Evolutionary conservation across 768 basidiomycete species (phyloP).

Genomic region (Lactarius sanguifluus): DNA sequence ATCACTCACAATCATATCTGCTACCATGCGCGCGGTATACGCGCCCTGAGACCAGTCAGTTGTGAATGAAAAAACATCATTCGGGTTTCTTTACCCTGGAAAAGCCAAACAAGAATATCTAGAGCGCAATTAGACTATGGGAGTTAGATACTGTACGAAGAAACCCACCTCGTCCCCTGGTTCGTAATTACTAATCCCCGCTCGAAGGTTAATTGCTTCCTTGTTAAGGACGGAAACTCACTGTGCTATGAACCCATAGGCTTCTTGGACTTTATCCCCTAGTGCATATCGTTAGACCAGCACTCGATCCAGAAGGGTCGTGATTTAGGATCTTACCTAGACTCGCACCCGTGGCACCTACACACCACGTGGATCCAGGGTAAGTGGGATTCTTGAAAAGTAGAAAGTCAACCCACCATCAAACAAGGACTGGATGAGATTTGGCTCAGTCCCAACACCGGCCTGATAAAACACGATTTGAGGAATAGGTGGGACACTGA

Average conservation of each 20-base stretch:
- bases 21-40: conserved; percentile 74
- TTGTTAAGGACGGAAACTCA: conserved; percentile 39
- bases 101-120: conserved; percentile 81
- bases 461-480: conserved; percentile 39
- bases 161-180: conserved; percentile 65
- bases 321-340: conserved; percentile 45
- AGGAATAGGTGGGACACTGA: conserved; percentile 33
- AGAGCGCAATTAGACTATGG: background rate
- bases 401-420: conserved; percentile 45
- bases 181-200: conserved; percentile 54
- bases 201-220: background rate
- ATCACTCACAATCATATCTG: conserved; percentile 58
- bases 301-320: background rate
- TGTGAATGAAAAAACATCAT: background rate
- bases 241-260: conserved; percentile 80
- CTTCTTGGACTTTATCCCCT: conserved; percentile 77
- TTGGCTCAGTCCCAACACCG: conserved; percentile 53
- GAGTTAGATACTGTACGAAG: background rate
- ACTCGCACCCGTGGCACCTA: conserved; percentile 63
- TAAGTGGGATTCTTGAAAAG: background rate
- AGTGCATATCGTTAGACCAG: conserved; percentile 17
- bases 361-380: conserved; percentile 18
- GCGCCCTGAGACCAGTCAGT: conserved; percentile 51
- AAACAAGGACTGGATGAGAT: conserved; percentile 57
- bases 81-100: conserved; percentile 54